A percentile compares a stretch with the other conserved stretches of the same genome.
Conservation (phyloP, 2,329 filamentous ascomycete genomes). For the Colletotrichum siamense region DNA sequence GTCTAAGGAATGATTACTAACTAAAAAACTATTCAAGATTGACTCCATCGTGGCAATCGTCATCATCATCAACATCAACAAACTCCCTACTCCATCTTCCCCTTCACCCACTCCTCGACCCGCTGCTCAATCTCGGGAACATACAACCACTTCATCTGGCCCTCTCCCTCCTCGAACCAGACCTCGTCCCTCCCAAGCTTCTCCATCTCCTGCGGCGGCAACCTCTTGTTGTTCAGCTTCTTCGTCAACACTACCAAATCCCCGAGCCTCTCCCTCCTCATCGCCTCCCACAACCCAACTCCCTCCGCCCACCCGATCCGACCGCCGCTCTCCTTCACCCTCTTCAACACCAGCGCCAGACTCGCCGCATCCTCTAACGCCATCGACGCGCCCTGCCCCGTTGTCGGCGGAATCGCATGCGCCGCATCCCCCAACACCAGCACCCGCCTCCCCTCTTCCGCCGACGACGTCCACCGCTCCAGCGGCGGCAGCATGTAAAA, state of each 20-base stretch:
- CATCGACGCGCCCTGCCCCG: conserved; percentile 52
- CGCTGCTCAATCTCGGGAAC: conserved; percentile 39
- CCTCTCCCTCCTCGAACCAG: conserved; percentile 24
- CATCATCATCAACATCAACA: neutral
- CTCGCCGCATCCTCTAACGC: conserved; percentile 56
- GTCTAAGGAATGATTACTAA: neutral
- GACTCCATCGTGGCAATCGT: neutral
- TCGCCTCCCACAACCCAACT: conserved; percentile 50
- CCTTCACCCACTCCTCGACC: conserved; percentile 31
- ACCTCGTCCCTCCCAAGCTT: conserved; percentile 2
- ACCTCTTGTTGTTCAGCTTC: conserved; percentile 50
- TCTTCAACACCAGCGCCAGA: conserved; percentile 43
- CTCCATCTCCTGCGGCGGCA: conserved; percentile 39
- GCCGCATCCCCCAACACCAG: conserved; percentile 54
- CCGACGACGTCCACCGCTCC: conserved; percentile 45
- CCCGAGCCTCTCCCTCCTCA: conserved; percentile 52
- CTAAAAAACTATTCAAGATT: neutral
- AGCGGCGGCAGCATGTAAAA: conserved; percentile 55
- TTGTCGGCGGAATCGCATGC: conserved; percentile 52
- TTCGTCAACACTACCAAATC: conserved; percentile 52
- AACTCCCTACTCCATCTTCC: neutral
- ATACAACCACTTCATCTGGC: conserved; percentile 45
- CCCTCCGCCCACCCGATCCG: conserved; percentile 29
- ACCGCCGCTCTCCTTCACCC: conserved; percentile 22
- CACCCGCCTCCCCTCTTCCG: conserved; percentile 31